A percentile compares a stretch with the other conserved stretches of the same genome.
Conservation (phyloP, 1,284 basidiomycete genomes). For the Neolentinus lepideus region DNA sequence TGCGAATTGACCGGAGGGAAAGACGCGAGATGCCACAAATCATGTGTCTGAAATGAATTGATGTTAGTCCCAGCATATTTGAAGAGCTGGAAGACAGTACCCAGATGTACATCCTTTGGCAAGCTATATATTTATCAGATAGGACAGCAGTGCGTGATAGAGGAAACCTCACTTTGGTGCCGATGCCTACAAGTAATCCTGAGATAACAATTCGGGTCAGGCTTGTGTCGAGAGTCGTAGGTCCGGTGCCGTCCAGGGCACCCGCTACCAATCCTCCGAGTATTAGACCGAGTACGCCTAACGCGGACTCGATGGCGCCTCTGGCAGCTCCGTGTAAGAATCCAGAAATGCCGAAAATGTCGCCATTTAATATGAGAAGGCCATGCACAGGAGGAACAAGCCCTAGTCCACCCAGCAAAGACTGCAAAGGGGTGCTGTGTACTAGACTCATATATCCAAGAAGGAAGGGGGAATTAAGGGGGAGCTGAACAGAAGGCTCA, state of each 20-base stretch:
- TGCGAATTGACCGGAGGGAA: slow-evolving; percentile 38
- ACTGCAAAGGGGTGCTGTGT: slow-evolving; percentile 44
- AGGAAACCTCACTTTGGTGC: slow-evolving; percentile 42
- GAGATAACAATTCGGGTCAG: slow-evolving; percentile 33
- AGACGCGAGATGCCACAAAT: slow-evolving; percentile 58
- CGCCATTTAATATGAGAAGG: slow-evolving; percentile 49
- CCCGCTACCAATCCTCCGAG: slow-evolving; percentile 38
- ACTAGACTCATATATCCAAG: slow-evolving; percentile 11
- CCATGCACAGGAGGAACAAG: slow-evolving; percentile 49
- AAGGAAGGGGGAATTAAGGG: not conserved
- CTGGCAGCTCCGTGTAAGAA: slow-evolving; percentile 48
- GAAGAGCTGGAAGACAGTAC: slow-evolving; percentile 20
- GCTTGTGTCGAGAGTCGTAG: slow-evolving; percentile 18
- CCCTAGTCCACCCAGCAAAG: slow-evolving; percentile 54
- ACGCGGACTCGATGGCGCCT: slow-evolving; percentile 34
- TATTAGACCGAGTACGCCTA: slow-evolving; percentile 33
- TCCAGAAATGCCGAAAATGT: slow-evolving; percentile 58
- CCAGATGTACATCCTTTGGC: slow-evolving; percentile 56
- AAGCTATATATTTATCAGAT: slow-evolving; percentile 25
- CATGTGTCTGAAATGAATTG: slow-evolving; percentile 46
- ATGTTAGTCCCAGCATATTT: not conserved
- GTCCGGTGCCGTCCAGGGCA: slow-evolving; percentile 24
- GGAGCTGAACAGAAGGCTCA: not conserved
- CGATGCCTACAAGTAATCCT: slow-evolving; percentile 56
- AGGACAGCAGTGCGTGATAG: slow-evolving; percentile 1